Conservation (phyloP, 2,329 filamentous ascomycete genomes). For the Colletotrichum graminicola region DNA sequence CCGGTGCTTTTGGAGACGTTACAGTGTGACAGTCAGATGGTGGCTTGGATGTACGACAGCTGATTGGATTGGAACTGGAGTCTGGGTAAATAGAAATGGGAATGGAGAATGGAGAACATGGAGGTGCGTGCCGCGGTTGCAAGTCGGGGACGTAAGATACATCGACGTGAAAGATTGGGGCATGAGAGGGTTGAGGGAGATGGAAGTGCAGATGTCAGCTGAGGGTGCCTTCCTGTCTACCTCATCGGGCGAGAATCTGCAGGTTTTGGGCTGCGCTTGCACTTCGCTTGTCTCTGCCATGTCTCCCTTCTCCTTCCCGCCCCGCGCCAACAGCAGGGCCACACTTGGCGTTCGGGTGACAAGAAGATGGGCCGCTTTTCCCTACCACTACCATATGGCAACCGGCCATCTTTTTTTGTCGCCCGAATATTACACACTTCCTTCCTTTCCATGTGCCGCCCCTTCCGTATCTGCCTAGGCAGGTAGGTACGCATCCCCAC, state of each 20-base stretch:
- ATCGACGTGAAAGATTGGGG: not conserved
- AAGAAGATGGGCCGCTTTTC: too few relatives aligned
- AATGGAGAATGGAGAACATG: not conserved
- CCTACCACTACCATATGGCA: too few relatives aligned
- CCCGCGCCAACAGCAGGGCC: constrained; percentile 1
- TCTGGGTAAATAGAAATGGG: constrained; percentile 2
- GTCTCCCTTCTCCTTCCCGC: constrained; percentile 18
- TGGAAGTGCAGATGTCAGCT: not conserved
- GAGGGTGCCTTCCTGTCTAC: not conserved
- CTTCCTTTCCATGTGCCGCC: constrained; percentile 5
- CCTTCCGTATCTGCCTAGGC: not conserved
- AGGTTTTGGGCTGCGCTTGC: constrained; percentile 40
- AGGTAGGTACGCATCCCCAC: not conserved
- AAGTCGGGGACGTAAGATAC: constrained; percentile 3
- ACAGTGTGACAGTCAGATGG: constrained; percentile 31
- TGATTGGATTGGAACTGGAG: constrained; percentile 18
- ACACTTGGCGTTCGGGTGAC: too few relatives aligned
- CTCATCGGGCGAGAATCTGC: constrained; percentile 38
- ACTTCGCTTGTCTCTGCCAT: constrained; percentile 13
- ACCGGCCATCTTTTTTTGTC: too few relatives aligned
- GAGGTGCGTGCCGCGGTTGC: constrained; percentile 11
- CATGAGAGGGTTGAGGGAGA: not conserved
- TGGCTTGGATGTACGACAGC: constrained; percentile 34
- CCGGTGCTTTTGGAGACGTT: constrained; percentile 2
- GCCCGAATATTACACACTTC: not conserved